Conservation (phyloP, 345 rosid species). For the Luvunga scandens region DNA sequence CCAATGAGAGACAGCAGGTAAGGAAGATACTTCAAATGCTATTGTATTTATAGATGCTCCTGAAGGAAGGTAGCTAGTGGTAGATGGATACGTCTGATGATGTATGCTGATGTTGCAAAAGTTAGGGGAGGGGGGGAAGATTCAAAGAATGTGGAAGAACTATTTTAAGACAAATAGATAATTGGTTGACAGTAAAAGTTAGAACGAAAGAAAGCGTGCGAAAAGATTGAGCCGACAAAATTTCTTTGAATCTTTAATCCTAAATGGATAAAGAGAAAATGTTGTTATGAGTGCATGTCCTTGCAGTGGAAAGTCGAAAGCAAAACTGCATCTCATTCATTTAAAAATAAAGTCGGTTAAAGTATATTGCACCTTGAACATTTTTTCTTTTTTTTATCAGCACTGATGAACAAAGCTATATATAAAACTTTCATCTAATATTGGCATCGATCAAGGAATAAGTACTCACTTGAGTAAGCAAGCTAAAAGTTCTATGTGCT, state of each 20-base stretch:
- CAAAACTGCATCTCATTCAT: not conserved
- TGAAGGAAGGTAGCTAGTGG: not conserved
- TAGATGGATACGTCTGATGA: not conserved
- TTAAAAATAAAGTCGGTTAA: not conserved
- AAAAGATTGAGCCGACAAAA: conserved; percentile 5
- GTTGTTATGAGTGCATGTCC: not conserved
- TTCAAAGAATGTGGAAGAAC: not conserved
- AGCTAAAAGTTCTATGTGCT: not conserved
- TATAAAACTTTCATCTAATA: no score
- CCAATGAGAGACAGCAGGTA: not conserved
- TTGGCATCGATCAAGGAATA: not conserved
- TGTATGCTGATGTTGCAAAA: conserved; percentile 14
- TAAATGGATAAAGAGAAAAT: conserved; percentile 12
- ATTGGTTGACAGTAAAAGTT: conserved; percentile 16
- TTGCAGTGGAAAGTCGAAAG: conserved; percentile 3
- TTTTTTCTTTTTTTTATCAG: no score
- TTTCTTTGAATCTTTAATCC: conserved; percentile 18
- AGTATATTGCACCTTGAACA: not conserved
- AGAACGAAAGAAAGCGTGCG: not conserved
- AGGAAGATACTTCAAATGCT: not conserved
- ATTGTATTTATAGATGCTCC: conserved; percentile 26
- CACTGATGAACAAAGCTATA: no score
- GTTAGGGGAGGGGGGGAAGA: not conserved
- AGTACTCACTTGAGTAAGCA: not conserved
- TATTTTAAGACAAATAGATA: not conserved